A percentile compares a stretch with the other conserved stretches of the same genome.
These are phyloP conservation scores for Candida methanosorbosa DNA, from an alignment of 805 yeast species.

Conservation along the genomic window DNA sequence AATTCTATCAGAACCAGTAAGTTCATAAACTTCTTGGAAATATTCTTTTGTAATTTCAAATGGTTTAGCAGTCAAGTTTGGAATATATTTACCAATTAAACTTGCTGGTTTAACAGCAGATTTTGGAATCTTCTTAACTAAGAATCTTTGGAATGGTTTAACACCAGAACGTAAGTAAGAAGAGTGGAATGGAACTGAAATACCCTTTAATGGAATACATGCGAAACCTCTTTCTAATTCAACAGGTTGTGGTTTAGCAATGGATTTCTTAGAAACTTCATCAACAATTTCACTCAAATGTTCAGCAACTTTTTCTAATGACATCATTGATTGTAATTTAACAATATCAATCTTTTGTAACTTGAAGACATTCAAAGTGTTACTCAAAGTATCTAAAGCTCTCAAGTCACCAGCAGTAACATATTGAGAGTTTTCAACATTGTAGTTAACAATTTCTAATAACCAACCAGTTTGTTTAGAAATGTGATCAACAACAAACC, in stretches of 20 bases:
- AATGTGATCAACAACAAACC: constrained; percentile 89
- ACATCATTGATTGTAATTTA: constrained; percentile 72
- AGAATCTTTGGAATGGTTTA: constrained; percentile 96
- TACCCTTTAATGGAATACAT: constrained; percentile 95
- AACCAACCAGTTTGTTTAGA: constrained; percentile 83
- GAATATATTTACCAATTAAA: constrained; percentile 92
- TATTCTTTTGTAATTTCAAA: constrained; percentile 93
- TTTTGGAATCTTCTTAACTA: constrained; percentile 90
- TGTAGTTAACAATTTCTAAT: constrained; percentile 95
- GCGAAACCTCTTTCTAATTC: constrained; percentile 97
- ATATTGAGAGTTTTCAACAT: constrained; percentile 96
- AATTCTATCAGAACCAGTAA: constrained; percentile 88
- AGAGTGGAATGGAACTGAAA: constrained; percentile 99
- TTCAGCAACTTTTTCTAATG: constrained; percentile 80
- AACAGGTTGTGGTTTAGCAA: constrained; percentile 92
- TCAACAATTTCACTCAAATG: constrained; percentile 82
- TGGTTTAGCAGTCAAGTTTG: constrained; percentile 97
- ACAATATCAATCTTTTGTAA: constrained; percentile 90
- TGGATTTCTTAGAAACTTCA: constrained; percentile 75
- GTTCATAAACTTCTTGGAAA: constrained; percentile 89
- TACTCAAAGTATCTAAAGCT: constrained; percentile 86
- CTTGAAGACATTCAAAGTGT: constrained; percentile 89
- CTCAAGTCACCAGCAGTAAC: constrained; percentile 98
- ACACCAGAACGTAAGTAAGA: constrained; percentile 98
- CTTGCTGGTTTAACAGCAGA: constrained; percentile 93